A percentile compares a stretch with the other conserved stretches of the same genome.
Evolutionary conservation across 192 early-diverging fungal species (phyloP).

Genomic region (Coemansia sp.): DNA sequence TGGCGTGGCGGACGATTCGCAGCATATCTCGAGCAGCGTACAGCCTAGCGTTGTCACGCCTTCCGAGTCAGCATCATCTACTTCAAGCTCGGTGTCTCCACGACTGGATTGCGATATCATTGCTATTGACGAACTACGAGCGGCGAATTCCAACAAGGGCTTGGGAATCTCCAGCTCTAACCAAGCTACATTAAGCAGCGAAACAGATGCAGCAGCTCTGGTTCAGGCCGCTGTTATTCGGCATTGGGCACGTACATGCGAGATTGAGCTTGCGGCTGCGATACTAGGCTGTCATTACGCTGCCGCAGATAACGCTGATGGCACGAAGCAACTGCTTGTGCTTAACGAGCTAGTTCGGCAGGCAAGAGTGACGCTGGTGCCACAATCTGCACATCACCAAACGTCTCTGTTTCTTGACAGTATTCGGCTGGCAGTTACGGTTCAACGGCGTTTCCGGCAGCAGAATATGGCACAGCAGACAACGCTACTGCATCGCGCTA

Average conservation of each 20-base stretch:
- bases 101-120: constrained; percentile 5
- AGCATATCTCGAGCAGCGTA: not conserved
- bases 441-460: not conserved
- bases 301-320: not conserved
- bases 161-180: not conserved
- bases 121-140: constrained; percentile 19
- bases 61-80: not conserved
- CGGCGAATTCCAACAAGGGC: not conserved
- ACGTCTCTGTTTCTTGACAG: not conserved
- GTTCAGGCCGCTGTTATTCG: constrained; percentile 10
- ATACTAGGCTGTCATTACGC: not conserved
- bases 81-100: constrained; percentile 10
- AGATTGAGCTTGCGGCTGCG: constrained; percentile 5
- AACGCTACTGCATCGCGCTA: not conserved
- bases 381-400: not conserved
- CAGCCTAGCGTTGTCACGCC: constrained; percentile 5
- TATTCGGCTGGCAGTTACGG: not conserved
- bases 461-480: not conserved
- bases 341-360: not conserved
- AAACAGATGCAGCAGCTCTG: not conserved
- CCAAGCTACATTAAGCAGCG: not conserved
- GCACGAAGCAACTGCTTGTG: not conserved
- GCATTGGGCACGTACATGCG: constrained; percentile 30
- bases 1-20: not conserved
- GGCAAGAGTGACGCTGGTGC: not conserved